phyloP scores from a whole-genome alignment of 768 basidiomycete species.

The Paxillus rubicundulus region DNA sequence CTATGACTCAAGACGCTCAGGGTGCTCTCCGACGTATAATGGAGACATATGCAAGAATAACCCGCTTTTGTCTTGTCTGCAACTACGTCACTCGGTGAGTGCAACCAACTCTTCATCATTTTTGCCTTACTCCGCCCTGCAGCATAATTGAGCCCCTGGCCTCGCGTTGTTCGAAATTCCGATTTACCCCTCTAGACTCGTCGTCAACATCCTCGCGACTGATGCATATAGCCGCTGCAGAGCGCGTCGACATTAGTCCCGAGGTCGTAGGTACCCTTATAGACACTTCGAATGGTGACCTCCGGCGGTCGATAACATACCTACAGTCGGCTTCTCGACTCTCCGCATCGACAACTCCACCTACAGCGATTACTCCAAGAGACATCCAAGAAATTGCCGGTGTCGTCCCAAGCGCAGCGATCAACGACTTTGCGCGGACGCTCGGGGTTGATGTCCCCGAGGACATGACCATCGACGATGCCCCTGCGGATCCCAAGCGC shows the following conservation, averaged over 20 bases:
- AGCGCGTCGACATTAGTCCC: constrained; percentile 57
- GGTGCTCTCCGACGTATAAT: constrained; percentile 96
- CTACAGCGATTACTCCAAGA: constrained; percentile 65
- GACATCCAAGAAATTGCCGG: constrained; percentile 98
- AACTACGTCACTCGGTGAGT: constrained; percentile 96
- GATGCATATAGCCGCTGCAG: constrained; percentile 73
- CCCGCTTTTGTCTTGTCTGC: constrained; percentile 96
- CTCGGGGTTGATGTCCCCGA: constrained; percentile 71
- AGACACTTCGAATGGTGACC: constrained; percentile 81
- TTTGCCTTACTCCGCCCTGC: constrained; percentile 3
- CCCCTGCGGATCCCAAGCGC: constrained; percentile 18
- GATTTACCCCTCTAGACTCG: constrained; percentile 89
- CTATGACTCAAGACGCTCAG: constrained; percentile 99
- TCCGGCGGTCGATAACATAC: constrained; percentile 96
- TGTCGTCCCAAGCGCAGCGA: constrained; percentile 76
- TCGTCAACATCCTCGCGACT: constrained; percentile 73
- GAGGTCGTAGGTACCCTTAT: constrained; percentile 74
- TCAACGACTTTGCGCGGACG: constrained; percentile 64
- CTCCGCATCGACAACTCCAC: constrained; percentile 68
- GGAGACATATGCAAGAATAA: constrained; percentile 98
- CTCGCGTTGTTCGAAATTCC: constrained; percentile 98
- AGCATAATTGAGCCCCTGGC: constrained; percentile 99
- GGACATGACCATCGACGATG: constrained; percentile 48
- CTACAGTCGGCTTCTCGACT: constrained; percentile 93
- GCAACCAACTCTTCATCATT: neutral